Evolutionary conservation across 2,329 filamentous ascomycete genomes (phyloP), one percentile per base, ranked within the genome.

Genomic region (Cytospora chrysosperma): DNA sequence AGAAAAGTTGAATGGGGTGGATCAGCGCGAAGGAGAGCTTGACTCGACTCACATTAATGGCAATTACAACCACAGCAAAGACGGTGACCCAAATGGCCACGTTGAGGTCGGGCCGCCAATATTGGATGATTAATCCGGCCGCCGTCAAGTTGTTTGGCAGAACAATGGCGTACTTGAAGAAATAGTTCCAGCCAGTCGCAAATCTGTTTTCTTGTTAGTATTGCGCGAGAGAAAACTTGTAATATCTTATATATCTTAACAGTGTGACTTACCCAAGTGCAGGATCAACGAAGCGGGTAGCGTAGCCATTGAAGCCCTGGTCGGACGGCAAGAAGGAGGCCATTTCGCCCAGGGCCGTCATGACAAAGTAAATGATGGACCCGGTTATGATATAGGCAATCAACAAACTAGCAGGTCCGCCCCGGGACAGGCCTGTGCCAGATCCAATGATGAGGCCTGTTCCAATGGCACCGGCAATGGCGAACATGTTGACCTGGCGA

Each of bases 361-460:
- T 86, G 70, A 85, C 82, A n/a, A 80, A 81, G 72, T 79, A 86
- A 28, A 86, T 81, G 55, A 85, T 78, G 5, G 79, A 70, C 60
- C 75, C 79, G 69, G 82, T 68, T 70, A 82, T 47, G 17, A 74
- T 55, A 59, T 79, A 80, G 6, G 74, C 74, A 55, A 80, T 74
- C 0, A 80, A 65, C 2, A 78, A 68, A 12, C 73, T 72, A 0
- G 70, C 77, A 3, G 77, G 77, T 1, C 83, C 83, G 53, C 80
- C 79, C 5, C 75, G 80, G 1, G 77, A 74, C 30, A 86, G 74
- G 1, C 79, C 77, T 24, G 76, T 78, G 3, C 82, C 81, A 0
- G 82, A 81, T 19, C 83, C 82, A 37, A 85, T 76, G 64, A 85
- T 82, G 32, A 85, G 71, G 54, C 75, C 75, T 37, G 70, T 74